A percentile compares a stretch with the other conserved stretches of the same genome.
Evolutionary conservation across 345 rosid species (phyloP).

Genomic region (Brassica incana): DNA sequence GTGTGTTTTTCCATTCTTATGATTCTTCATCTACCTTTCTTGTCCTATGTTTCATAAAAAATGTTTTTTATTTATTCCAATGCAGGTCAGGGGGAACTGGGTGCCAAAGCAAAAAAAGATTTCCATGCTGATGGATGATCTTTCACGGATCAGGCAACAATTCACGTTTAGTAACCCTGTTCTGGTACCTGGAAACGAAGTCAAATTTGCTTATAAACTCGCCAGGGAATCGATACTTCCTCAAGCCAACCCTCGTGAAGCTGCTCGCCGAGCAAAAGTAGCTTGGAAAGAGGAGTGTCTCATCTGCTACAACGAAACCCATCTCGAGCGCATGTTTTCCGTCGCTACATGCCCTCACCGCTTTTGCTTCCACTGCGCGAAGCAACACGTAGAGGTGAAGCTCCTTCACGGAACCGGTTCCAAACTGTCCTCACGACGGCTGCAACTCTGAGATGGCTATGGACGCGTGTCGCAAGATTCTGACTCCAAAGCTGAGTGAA

Average conservation of each 20-base stretch:
- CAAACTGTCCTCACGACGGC: slow-evolving; percentile 70
- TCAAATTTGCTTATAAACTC: slow-evolving; percentile 58
- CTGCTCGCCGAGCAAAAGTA: slow-evolving; percentile 37
- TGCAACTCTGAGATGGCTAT: slow-evolving; percentile 59
- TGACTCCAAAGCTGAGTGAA: slow-evolving; percentile 60
- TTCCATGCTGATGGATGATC: slow-evolving; percentile 33
- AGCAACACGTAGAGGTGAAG: slow-evolving; percentile 72
- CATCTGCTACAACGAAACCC: slow-evolving; percentile 62
- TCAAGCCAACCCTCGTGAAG: slow-evolving; percentile 47
- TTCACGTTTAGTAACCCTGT: slow-evolving; percentile 13
- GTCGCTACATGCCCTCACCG: slow-evolving; percentile 65
- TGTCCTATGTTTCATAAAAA: not conserved
- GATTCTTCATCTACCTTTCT: not conserved
- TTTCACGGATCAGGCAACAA: slow-evolving; percentile 13
- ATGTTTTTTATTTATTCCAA: not conserved
- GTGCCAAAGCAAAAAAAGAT: slow-evolving; percentile 41
- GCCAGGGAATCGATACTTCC: slow-evolving; percentile 70
- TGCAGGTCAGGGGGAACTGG: slow-evolving; percentile 27
- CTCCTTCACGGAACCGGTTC: slow-evolving; percentile 61
- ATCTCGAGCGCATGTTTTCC: slow-evolving; percentile 51
- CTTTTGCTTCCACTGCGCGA: slow-evolving; percentile 76
- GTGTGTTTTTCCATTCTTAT: not conserved
- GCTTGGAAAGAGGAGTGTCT: slow-evolving; percentile 56
- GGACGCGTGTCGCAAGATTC: slow-evolving; percentile 54
- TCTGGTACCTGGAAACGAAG: slow-evolving; percentile 45